Base-by-base conservation (phyloP, 1,139 yeast species). In the Keqinozyma sinolaborantium region DNA sequence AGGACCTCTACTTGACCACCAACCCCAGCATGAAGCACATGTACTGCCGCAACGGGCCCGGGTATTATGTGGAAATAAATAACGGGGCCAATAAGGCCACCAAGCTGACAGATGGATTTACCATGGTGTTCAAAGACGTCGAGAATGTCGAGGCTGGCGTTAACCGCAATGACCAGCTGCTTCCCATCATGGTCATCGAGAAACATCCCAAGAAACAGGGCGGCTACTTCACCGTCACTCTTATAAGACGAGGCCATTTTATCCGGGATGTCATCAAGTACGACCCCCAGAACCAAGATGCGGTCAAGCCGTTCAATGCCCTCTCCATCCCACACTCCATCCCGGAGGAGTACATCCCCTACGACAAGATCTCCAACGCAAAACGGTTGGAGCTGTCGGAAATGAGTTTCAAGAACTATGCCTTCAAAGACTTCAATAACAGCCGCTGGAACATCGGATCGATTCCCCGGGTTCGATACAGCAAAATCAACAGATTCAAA, bases 11-110 rank as follows among this genome's bases (percentile, higher is more conserved):
- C 43, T 47, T 78, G 18, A 70, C 83, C 2, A 78, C 84, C 1
- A 79, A 77, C 43, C 84, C 84, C 0, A 76, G 73, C 15, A 53
- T 63, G 21, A 67, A 70, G 38, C 83, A 77, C 45, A 52, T 72
- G 29, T 73, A 70, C 42, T 71, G 81, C 36, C 56, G 82, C 14
- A 62, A 65, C 44, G 82, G 74, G 0, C 83, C 83, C 0, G 77
- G 83, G 1, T 73, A 68, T 45, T 73, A 64, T 39, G 70, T 77
- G 4, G 70, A 70, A 32, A 50, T 74, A 15, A 33, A 25, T 10
- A 24, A 26, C 8, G 28, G 28, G 4, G 21, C 27, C 6, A 28
- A 25, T 8, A 13, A 25, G 14, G 9, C 21, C 21, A 18, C 7
- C 10, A 18, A 18, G 10, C 21, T 18, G 9, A 28, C 25, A 25